Evolutionary conservation across 495 filamentous ascomycete genomes (phyloP).

Genomic region (Penicillium macrosclerotiorum): DNA sequence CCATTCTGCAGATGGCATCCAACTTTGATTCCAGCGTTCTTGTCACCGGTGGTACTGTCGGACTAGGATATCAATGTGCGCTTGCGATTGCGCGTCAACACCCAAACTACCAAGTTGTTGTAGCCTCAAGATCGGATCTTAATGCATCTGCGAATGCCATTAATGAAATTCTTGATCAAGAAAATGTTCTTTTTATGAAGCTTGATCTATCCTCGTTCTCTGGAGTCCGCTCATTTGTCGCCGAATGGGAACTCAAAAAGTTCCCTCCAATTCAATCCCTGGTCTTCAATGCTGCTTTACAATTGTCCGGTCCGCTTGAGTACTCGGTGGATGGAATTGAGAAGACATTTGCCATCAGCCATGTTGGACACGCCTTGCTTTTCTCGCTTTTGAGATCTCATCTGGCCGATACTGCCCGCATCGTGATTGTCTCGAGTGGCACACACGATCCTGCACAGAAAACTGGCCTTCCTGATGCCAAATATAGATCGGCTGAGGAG

Average conservation of each 20-base stretch:
- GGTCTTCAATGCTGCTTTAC: conserved; percentile 47
- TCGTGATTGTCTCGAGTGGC: conserved; percentile 36
- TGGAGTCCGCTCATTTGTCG: conserved; percentile 37
- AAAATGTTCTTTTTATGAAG: conserved; percentile 37
- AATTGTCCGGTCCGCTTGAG: conserved; percentile 29
- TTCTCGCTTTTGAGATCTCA: conserved; percentile 47
- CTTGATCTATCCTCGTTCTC: conserved; percentile 43
- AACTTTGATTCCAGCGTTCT: conserved; percentile 30
- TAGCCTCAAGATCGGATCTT: conserved; percentile 40
- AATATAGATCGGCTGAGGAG: conserved; percentile 29
- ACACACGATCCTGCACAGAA: conserved; percentile 36
- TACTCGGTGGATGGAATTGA: conserved; percentile 43
- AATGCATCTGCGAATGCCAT: conserved; percentile 37
- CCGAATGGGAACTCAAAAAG: conserved; percentile 32
- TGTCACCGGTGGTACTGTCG: conserved; percentile 44
- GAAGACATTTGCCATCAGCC: conserved; percentile 40
- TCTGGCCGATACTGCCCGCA: conserved; percentile 46
- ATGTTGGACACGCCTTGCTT: conserved; percentile 47
- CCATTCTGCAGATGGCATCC: background rate
- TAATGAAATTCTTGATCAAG: conserved; percentile 25
- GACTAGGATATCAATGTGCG: conserved; percentile 35
- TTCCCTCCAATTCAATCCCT: conserved; percentile 44
- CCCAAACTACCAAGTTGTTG: conserved; percentile 35
- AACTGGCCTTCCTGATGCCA: conserved; percentile 24
- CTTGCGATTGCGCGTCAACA: conserved; percentile 27